Base-by-base conservation (phyloP, 495 filamentous ascomycete species). In the Beverwykella pulmonaria region DNA sequence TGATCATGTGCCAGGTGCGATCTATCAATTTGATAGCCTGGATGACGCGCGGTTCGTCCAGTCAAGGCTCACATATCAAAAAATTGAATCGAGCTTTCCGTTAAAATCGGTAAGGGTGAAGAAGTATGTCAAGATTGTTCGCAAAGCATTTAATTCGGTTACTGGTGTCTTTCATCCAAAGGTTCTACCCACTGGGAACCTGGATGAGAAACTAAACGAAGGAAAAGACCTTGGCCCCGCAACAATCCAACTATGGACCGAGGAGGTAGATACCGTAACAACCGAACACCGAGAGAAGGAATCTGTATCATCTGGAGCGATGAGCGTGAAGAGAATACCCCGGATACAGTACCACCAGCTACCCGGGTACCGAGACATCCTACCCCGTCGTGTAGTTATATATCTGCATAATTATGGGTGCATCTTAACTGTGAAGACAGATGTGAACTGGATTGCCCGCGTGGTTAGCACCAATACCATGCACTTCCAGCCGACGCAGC, bases 231-330 rank as follows among this genome's bases (percentile, higher is more conserved):
- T 63, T 22, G 60, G 60, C 5, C 23, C 60, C 8, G 60, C 60
- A 3, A 63, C 48, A 1, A 47, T 63, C 25, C 60, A 63, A 20
- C 50, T 63, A n/a, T 63, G 60, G 60, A 26, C 17, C 4, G 60
- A 63, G 22, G 15, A 63, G 32, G 50, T 54, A 8, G 60, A 63
- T 23, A 19, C 26, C 2, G 60, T 50, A 22, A 49, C 60, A 0
- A 34, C 22, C 2, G 39, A 46, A 26, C 48, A 49, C 25, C 8
- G 60, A 25, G n/a, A 47, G 8, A 63, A 17, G 30, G 29, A 14
- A 2, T 63, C 60, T 5, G 26, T 15, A 3, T 54, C 60, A 22
- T 54, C 60, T 9, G 23, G 10, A 7, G 1, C 23, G 1, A n/a
- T 22, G 3, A 29, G 17, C 20, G 17, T 7, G 17, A 30, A 30